These are phyloP conservation scores for Arabis hirsuta DNA, from an alignment of 345 rosid genomes.

Conservation along the genomic window DNA sequence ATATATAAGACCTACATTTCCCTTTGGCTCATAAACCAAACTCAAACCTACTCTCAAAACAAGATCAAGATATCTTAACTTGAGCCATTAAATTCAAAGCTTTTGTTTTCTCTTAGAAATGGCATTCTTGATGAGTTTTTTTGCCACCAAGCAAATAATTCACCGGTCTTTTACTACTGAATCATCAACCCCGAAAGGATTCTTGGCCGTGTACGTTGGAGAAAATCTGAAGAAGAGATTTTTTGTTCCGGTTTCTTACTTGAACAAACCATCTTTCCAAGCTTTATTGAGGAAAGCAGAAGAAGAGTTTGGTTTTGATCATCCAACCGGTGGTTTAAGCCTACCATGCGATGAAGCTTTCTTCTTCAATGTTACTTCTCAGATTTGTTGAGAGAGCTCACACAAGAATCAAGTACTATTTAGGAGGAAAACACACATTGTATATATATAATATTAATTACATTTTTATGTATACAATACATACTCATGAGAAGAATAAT, in stretches of 20 bases:
- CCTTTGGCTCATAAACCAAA: conserved; percentile 35
- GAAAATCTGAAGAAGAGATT: conserved; percentile 45
- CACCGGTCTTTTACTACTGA: conserved; percentile 27
- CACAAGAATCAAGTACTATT: conserved; percentile 2
- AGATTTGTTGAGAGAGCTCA: conserved; percentile 28
- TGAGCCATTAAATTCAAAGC: not conserved
- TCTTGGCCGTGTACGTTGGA: conserved; percentile 51
- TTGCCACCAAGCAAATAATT: conserved; percentile 35
- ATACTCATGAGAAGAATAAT: conserved; percentile 1
- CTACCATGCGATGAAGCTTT: conserved; percentile 51
- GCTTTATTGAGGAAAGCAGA: conserved; percentile 47
- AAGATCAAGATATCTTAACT: conserved; percentile 11
- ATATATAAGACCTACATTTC: conserved; percentile 31
- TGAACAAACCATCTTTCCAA: conserved; percentile 50
- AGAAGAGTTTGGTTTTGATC: conserved; percentile 53
- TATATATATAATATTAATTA: conserved; percentile 2
- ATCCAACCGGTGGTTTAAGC: conserved; percentile 49
- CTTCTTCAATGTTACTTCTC: conserved; percentile 46
- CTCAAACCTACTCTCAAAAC: conserved; percentile 33
- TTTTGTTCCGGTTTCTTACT: conserved; percentile 47
- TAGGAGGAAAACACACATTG: conserved; percentile 20
- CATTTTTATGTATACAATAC: not conserved
- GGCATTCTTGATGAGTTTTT: conserved; percentile 35
- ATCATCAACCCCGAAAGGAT: conserved; percentile 51
- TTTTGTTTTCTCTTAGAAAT: conserved; percentile 17